phyloP scores from a whole-genome alignment of 1,284 basidiomycete genomes.

The Marasmius sp. region DNA sequence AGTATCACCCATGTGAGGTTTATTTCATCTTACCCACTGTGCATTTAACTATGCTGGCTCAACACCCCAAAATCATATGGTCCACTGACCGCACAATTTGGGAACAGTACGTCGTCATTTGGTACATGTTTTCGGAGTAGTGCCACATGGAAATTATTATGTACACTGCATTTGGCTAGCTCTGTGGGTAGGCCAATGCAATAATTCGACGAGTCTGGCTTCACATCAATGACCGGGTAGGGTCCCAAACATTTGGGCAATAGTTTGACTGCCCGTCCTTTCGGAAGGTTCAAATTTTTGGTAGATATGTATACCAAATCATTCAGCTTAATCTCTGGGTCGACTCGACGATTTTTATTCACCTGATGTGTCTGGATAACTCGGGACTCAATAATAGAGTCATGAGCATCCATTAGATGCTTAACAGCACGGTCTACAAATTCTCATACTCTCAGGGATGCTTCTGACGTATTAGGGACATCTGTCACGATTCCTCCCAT shows the following conservation, averaged over 20 bases:
- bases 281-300: slow-evolving; percentile 28
- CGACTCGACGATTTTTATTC: slow-evolving; percentile 17
- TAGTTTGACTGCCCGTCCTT: slow-evolving; percentile 26
- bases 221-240: slow-evolving; percentile 22
- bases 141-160: slow-evolving; percentile 18
- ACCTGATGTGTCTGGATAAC: slow-evolving; percentile 26
- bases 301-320: slow-evolving; percentile 22
- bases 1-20: too few relatives aligned
- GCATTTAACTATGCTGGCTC: too few relatives aligned
- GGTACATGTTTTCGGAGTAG: slow-evolving; percentile 7
- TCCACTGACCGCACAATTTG: not conserved
- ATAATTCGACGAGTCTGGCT: slow-evolving; percentile 22
- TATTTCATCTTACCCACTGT: too few relatives aligned
- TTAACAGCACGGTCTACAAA: not conserved
- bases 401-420: slow-evolving; percentile 25
- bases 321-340: slow-evolving; percentile 3
- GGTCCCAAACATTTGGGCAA: slow-evolving; percentile 31
- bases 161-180: slow-evolving; percentile 18
- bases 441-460: not conserved
- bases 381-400: slow-evolving; percentile 25
- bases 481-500: too few relatives aligned
- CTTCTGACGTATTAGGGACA: not conserved
- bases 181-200: slow-evolving; percentile 26
- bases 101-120: slow-evolving; percentile 2
- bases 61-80: slow-evolving; percentile 11